Percentiles rank a stretch among this genome's conserved stretches.
These are phyloP conservation scores for Bipolaris victoriae DNA, from an alignment of 2,329 filamentous ascomycete genomes.

Conservation along the genomic window DNA sequence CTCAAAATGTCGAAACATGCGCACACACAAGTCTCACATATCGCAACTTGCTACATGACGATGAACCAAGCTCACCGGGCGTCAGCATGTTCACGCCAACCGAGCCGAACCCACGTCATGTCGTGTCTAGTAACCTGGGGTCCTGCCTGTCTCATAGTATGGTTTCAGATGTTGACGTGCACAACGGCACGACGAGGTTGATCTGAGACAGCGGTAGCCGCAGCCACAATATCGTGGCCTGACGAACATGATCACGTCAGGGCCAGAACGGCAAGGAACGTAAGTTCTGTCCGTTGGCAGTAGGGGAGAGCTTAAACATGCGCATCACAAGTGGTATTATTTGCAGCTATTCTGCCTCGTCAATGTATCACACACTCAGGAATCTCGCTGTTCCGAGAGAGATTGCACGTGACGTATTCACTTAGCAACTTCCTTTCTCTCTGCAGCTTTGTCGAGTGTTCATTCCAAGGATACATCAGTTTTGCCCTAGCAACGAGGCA, in stretches of 20 bases:
- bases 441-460: not conserved
- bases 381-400: not conserved
- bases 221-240: not conserved
- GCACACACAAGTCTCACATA: not conserved
- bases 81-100: not conserved
- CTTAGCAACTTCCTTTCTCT: not conserved
- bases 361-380: not conserved
- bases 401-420: not conserved
- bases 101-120: not conserved
- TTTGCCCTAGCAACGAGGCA: not conserved
- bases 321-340: not conserved
- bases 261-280: not conserved
- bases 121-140: not conserved
- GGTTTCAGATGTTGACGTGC: conserved; percentile 13
- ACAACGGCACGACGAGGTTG: not conserved
- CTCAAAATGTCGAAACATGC: conserved; percentile 3
- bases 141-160: conserved; percentile 9
- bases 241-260: not conserved
- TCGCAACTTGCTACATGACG: conserved; percentile 8
- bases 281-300: not conserved
- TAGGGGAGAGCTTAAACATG: not conserved
- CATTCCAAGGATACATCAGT: not conserved
- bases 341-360: not conserved
- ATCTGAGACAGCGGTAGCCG: conserved; percentile 1
- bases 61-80: not conserved